Percentiles rank a stretch among this genome's conserved stretches.
phyloP scores from a whole-genome alignment of 257 asterid genomes.

The Jaltomata sinuosa region DNA sequence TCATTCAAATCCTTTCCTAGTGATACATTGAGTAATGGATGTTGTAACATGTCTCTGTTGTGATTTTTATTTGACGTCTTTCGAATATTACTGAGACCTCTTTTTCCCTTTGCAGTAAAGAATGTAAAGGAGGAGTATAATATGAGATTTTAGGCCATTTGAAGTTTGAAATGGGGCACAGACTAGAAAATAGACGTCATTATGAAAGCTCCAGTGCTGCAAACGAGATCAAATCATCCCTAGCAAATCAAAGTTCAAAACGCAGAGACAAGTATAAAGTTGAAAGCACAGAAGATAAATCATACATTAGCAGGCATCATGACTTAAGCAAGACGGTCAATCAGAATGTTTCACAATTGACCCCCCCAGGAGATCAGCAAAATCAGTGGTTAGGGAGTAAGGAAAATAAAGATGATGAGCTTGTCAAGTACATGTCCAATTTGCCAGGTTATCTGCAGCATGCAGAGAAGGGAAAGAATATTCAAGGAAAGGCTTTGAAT shows the following conservation, averaged over 20 bases:
- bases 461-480: slow-evolving; percentile 42
- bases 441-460: slow-evolving; percentile 77
- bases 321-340: slow-evolving; percentile 17
- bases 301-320: slow-evolving; percentile 18
- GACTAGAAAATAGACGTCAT: slow-evolving; percentile 12
- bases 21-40: background rate
- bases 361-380: slow-evolving; percentile 21
- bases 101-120: slow-evolving; percentile 1
- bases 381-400: slow-evolving; percentile 16
- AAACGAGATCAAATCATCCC: slow-evolving; percentile 9
- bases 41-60: background rate
- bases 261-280: slow-evolving; percentile 19
- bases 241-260: slow-evolving; percentile 11
- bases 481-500: slow-evolving; percentile 78
- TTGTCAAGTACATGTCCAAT: slow-evolving; percentile 86
- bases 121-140: background rate
- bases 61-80: background rate
- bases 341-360: slow-evolving; percentile 19
- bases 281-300: slow-evolving; percentile 33
- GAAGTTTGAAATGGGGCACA: slow-evolving; percentile 28
- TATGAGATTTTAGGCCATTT: background rate
- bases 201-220: slow-evolving; percentile 18
- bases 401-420: slow-evolving; percentile 52
- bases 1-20: background rate
- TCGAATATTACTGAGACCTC: background rate